Base-by-base conservation (phyloP, 2,329 filamentous ascomycete genomes). In the Aspergillus niger region DNA sequence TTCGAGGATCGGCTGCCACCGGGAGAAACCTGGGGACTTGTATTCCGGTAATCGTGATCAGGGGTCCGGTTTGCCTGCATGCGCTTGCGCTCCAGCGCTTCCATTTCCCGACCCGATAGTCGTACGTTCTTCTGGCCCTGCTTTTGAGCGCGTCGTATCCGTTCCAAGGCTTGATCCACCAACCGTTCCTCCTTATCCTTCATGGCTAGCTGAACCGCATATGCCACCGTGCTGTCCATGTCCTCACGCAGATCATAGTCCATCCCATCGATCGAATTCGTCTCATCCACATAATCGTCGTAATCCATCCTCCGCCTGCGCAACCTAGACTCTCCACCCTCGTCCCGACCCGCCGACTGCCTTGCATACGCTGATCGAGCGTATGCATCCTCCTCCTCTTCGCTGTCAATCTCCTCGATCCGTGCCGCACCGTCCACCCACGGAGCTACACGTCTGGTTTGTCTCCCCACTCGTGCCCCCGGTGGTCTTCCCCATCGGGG, bases 401-500 rank as follows among this genome's bases (percentile, higher is more conserved):
- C 74, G 53, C 72, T 71, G 32, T 72, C 70, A 50, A 79, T 67
- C 68, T 78, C 77, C 67, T 80, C 72, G 63, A 77, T 68, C 68
- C 76, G 72, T 69, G 65, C 67, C 69, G 74, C 69, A 66, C 77
- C 77, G 63, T 80, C 81, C 72, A 80, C 78, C 79, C 82, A 83
- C 79, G 81, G 80, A 70, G 72, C 73, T 75, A 79, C 80, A 78
- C 82, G 81, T 68, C 77, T 83, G 70, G 82, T 80, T 79, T 81
- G 86, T 83, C 85, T 86, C 84, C 86, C 84, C 81, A 72, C 74
- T 77, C 84, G 87, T 85, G 88, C 90, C 90, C 91, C 90, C 86
- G 91, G 91, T 95, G 92, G 92, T 97, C 94, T 97, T 97, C 93
- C 94, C 94, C 91, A 93, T 87, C 84, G 89, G 91, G 93, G 92